phyloP scores from a whole-genome alignment of 768 basidiomycete species.

The Boletus speciosus region DNA sequence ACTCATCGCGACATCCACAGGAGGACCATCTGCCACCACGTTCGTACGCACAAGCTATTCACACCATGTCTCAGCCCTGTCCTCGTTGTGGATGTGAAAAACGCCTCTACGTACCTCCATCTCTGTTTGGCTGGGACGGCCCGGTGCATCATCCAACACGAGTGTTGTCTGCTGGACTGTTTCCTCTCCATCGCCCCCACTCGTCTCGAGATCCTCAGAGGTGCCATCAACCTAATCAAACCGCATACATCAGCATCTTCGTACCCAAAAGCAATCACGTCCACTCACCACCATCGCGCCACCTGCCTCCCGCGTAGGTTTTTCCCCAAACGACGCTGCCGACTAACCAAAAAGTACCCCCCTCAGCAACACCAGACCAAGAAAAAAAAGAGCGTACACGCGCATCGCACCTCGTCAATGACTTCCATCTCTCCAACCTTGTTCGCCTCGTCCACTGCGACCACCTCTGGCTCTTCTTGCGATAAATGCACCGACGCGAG shows the following conservation, averaged over 20 bases:
- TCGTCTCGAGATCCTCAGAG: background rate
- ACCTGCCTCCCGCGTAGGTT: background rate
- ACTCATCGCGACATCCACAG: background rate
- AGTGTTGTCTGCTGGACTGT: background rate
- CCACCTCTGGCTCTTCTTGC: background rate
- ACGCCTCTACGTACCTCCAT: background rate
- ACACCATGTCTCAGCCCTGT: background rate
- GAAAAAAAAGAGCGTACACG: background rate
- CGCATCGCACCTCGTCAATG: constrained; percentile 9
- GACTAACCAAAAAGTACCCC: background rate
- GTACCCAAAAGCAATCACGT: background rate
- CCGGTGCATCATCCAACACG: background rate
- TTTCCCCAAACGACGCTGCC: background rate
- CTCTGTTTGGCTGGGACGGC: background rate
- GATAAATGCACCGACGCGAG: constrained; percentile 27
- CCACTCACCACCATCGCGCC: constrained; percentile 7
- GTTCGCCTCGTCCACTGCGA: background rate
- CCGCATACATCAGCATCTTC: background rate
- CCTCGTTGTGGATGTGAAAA: background rate
- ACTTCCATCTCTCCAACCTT: background rate
- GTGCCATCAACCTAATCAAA: background rate
- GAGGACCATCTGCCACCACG: background rate
- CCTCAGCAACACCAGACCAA: background rate
- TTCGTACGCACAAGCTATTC: background rate
- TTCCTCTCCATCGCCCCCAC: background rate